Conservation (phyloP, 345 rosid genomes). For the Brassica nigra region DNA sequence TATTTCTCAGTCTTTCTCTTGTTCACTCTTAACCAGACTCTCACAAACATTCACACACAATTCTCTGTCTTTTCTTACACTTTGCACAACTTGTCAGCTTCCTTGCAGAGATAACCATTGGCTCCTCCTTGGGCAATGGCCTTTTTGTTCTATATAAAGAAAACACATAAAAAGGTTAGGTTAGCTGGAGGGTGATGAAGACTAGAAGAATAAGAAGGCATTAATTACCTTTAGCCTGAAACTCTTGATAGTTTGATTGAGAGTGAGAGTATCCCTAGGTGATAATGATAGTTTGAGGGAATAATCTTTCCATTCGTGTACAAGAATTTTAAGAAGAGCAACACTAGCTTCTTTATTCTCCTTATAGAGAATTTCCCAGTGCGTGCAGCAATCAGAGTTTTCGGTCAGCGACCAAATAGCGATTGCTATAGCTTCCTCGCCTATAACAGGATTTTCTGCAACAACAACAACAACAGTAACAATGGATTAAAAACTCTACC, state of each 20-base stretch:
- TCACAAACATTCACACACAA: too few species aligned
- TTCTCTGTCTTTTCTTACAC: too few species aligned
- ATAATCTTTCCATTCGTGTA: constrained; percentile 55
- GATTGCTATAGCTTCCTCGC: not conserved
- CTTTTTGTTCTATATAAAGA: constrained; percentile 44
- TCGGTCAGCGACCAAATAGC: not conserved
- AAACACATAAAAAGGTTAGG: too few species aligned
- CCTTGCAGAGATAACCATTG: constrained; percentile 2
- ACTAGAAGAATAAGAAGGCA: not conserved
- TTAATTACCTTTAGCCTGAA: constrained; percentile 43
- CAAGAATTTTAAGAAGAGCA: not conserved
- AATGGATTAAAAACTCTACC: too few species aligned
- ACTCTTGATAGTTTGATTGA: constrained; percentile 35
- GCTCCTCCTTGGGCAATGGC: constrained; percentile 28
- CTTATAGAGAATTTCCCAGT: not conserved
- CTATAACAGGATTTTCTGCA: not conserved
- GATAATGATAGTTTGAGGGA: constrained; percentile 47
- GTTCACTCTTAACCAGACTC: too few species aligned
- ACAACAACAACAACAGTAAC: not conserved
- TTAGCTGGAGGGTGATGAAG: not conserved
- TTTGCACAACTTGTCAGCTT: constrained; percentile 19
- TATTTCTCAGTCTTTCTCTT: too few species aligned
- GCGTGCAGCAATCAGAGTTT: not conserved
- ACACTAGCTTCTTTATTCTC: not conserved
- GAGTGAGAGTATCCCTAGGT: constrained; percentile 36